Evolutionary conservation across 2,329 filamentous ascomycete genomes (phyloP).

Genomic region (Mycogone perniciosa): DNA sequence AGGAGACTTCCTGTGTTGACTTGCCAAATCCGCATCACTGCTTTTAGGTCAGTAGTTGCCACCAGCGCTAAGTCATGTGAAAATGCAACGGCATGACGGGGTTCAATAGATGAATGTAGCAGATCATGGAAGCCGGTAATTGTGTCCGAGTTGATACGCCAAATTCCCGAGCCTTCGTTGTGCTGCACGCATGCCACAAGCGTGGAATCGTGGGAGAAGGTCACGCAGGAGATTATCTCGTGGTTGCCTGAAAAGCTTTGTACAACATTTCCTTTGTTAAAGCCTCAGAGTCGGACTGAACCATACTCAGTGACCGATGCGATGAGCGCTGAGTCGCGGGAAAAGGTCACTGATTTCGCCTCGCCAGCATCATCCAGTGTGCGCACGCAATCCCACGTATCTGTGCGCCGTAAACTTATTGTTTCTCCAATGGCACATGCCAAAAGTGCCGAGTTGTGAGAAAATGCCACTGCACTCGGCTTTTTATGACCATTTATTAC

Average conservation of each 20-base stretch:
- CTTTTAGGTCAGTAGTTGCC: too few species aligned
- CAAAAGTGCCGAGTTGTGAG: too few species aligned
- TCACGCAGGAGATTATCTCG: neutral
- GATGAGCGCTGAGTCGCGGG: neutral
- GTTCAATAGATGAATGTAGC: too few species aligned
- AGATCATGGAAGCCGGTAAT: neutral
- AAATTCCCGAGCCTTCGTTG: neutral
- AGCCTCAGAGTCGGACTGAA: neutral
- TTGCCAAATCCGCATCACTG: too few species aligned
- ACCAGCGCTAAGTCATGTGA: neutral
- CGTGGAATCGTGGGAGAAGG: neutral
- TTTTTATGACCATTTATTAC: too few species aligned
- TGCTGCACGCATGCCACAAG: conserved; percentile 2
- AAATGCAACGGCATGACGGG: neutral
- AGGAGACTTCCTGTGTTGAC: too few species aligned
- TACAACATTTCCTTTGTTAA: neutral
- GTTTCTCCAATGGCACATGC: too few species aligned
- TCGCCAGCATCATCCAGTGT: too few species aligned
- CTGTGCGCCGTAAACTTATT: too few species aligned
- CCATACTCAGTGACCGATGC: neutral
- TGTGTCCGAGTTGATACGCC: neutral
- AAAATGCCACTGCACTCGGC: too few species aligned
- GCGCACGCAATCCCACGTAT: too few species aligned
- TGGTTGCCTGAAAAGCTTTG: neutral
- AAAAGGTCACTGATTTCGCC: too few species aligned